Base-by-base conservation (phyloP, 495 filamentous ascomycete species). In the Chaetomium cochliodes region DNA sequence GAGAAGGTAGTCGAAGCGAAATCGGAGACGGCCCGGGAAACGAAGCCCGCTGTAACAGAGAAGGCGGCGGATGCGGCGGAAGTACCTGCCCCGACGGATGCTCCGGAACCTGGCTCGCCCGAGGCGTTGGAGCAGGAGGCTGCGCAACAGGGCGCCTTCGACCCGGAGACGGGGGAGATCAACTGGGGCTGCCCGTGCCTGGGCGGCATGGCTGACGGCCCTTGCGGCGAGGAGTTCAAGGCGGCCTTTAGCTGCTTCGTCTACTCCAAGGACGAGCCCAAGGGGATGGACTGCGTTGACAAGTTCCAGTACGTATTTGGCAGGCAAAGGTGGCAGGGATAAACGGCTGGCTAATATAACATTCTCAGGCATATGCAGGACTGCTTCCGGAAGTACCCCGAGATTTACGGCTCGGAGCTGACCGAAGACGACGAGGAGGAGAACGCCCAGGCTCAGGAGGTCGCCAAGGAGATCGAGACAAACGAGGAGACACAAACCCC, bases 151-250 rank as follows among this genome's bases (percentile, higher is more conserved):
- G 94, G 93, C 23, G 94, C 94, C 0, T 98, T 97, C 80, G 93
- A 98, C 77, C 91, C 92, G 15, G 96, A 98, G 82, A 98, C 94
- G 11, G 94, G 94, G 67, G 94, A 98, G 84, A 98, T 98, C 79
- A 98, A 98, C 82, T 98, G 96, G 96, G 94, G 97, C 74, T 98
- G 94, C 77, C 94, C 96, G 22, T 98, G 94, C 73, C 80, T 98
- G 26, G 94, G 94, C 55, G 94, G 94, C 30, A 98, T 98, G 94
- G 94, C 94, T 11, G 82, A 97, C 77, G 94, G 94, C 0, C 96
- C 96, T 42, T 98, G 93, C 75, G 94, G 96, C 37, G 91, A 93
- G 76, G 85, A 97, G 71, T 98, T 98, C 83, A 90, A 86, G 79
- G 87, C 85, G 5, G 94, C 94, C 0, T 98, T 98, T 71, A 96